phyloP scores from a whole-genome alignment of 73 alveolate genomes.

The Uronychia setigera region DNA sequence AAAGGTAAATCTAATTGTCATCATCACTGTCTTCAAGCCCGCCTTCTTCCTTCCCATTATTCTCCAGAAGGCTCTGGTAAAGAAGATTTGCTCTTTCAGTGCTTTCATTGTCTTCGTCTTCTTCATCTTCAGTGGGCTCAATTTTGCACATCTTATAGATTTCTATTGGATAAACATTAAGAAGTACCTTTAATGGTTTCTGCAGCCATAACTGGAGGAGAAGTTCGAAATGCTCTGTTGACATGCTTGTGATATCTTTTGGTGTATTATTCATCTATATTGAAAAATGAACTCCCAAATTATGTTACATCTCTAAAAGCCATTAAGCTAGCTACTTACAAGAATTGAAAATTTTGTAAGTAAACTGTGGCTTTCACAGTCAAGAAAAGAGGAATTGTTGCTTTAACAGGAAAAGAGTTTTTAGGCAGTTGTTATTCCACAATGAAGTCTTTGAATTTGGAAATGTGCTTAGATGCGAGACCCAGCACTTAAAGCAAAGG shows the following conservation, averaged over 20 bases:
- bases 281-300: background rate
- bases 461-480: slow-evolving; percentile 39
- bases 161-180: background rate
- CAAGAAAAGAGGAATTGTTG: slow-evolving; percentile 46
- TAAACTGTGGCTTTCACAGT: slow-evolving; percentile 39
- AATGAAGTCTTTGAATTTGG: slow-evolving; percentile 50
- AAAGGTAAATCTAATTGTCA: no score
- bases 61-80: background rate
- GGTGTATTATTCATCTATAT: background rate
- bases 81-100: background rate
- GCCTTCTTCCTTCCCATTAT: background rate
- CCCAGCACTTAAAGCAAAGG: slow-evolving; percentile 63
- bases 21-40: no score
- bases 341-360: background rate
- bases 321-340: background rate
- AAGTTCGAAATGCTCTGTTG: background rate
- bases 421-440: slow-evolving; percentile 24
- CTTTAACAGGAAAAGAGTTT: slow-evolving; percentile 50
- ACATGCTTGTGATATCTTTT: background rate
- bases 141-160: background rate
- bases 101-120: background rate
- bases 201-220: background rate
- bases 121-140: background rate
- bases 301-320: background rate
- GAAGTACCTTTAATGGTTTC: background rate